Conservation (phyloP, 192 early-diverging fungal species). For the Chytriomyces hyalinus region DNA sequence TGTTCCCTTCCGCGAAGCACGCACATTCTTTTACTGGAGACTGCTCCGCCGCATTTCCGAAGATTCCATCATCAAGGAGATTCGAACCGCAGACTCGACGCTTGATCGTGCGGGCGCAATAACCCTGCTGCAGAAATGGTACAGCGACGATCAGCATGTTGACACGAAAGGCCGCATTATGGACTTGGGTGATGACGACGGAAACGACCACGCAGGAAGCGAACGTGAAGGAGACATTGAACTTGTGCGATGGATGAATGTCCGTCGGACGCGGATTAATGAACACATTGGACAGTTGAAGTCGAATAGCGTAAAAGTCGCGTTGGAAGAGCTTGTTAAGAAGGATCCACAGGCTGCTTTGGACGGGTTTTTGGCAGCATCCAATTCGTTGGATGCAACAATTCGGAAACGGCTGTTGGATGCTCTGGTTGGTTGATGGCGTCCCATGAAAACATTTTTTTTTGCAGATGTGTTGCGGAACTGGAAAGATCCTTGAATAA, state of each 20-base stretch:
- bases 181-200: conserved; percentile 32
- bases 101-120: conserved; percentile 61
- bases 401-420: conserved; percentile 43
- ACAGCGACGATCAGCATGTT: conserved; percentile 28
- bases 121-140: conserved; percentile 27
- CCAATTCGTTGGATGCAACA: conserved; percentile 42
- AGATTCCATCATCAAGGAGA: conserved; percentile 70
- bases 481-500: too few species aligned
- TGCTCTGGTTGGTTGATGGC: conserved; percentile 1
- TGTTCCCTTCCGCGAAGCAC: conserved; percentile 78
- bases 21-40: conserved; percentile 93
- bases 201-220: conserved; percentile 37
- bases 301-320: conserved; percentile 5
- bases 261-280: conserved; percentile 40
- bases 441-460: too few species aligned
- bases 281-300: conserved; percentile 45
- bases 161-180: conserved; percentile 28
- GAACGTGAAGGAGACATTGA: conserved; percentile 43
- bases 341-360: conserved; percentile 45
- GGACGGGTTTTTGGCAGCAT: conserved; percentile 45
- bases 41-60: conserved; percentile 82
- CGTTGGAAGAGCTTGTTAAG: conserved; percentile 43
- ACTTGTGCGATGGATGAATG: conserved; percentile 48
- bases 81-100: conserved; percentile 54
- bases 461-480: too few species aligned